Conservation (phyloP, 805 yeast genomes). For the Teunomyces atbi region DNA sequence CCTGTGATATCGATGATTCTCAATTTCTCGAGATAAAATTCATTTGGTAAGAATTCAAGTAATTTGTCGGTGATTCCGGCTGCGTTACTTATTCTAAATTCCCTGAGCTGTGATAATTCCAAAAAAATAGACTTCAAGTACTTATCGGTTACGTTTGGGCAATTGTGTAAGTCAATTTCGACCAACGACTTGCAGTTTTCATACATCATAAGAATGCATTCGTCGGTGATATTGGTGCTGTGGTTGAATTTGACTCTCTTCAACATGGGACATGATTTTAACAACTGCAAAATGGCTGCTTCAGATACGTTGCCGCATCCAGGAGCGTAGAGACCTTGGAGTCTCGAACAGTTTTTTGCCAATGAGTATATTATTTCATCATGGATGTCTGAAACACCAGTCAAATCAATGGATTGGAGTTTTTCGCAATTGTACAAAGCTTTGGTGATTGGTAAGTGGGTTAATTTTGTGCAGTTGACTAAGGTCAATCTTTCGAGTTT, state of each 20-base stretch:
- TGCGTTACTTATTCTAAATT: constrained; percentile 77
- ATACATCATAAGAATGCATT: constrained; percentile 56
- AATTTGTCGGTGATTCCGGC: constrained; percentile 66
- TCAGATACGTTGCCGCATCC: constrained; percentile 74
- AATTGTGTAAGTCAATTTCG: constrained; percentile 85
- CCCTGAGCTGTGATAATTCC: constrained; percentile 71
- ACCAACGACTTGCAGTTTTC: constrained; percentile 76
- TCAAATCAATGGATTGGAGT: constrained; percentile 82
- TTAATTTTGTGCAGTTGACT: constrained; percentile 69
- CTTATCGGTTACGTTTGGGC: constrained; percentile 69
- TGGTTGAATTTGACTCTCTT: constrained; percentile 82
- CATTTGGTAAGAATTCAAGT: constrained; percentile 52
- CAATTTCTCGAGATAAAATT: constrained; percentile 55
- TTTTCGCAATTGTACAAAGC: constrained; percentile 64
- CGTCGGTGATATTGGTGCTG: constrained; percentile 64
- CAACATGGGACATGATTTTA: constrained; percentile 65
- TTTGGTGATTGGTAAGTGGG: constrained; percentile 58
- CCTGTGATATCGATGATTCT: constrained; percentile 84
- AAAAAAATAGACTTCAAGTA: constrained; percentile 57
- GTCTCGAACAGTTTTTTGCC: constrained; percentile 66
- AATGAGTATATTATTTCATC: constrained; percentile 70
- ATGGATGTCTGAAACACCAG: constrained; percentile 63
- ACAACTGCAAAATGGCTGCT: constrained; percentile 56
- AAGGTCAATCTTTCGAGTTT: constrained; percentile 83
- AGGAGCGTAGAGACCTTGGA: constrained; percentile 90